Evolutionary conservation across 1,284 basidiomycete species (phyloP).

Genomic region (Porogramme epimiltina): DNA sequence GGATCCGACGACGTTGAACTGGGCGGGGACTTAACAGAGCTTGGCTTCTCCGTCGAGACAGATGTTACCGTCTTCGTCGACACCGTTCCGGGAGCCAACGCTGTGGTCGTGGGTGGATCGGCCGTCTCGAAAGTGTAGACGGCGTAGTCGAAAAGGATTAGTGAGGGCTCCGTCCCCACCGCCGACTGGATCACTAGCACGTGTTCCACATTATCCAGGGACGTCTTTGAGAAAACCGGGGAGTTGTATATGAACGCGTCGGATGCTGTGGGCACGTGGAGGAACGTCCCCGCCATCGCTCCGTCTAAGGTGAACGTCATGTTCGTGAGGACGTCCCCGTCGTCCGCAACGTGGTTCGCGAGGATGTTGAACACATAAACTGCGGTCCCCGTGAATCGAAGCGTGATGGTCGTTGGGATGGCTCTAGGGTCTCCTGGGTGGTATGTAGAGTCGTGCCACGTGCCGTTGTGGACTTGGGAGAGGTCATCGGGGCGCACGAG

Average conservation of each 20-base stretch:
- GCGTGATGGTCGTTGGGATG: not conserved
- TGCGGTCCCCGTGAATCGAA: slow-evolving; percentile 6
- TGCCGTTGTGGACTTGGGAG: not conserved
- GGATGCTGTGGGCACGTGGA: slow-evolving; percentile 20
- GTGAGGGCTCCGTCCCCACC: slow-evolving; percentile 3
- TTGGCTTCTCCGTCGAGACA: too few species aligned
- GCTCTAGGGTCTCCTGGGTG: not conserved
- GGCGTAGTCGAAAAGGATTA: slow-evolving; percentile 28
- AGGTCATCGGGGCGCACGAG: not conserved
- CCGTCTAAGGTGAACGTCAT: slow-evolving; percentile 41
- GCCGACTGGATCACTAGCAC: slow-evolving; percentile 16
- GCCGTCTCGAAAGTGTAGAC: slow-evolving; percentile 20
- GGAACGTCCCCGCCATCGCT: slow-evolving; percentile 29
- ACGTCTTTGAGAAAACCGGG: slow-evolving; percentile 33
- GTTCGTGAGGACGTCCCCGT: too few species aligned
- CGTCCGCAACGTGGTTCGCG: too few species aligned
- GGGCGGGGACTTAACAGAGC: too few species aligned
- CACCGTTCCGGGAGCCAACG: too few species aligned
- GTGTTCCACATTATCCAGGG: slow-evolving; percentile 23
- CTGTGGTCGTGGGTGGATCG: not conserved
- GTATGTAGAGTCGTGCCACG: slow-evolving; percentile 18
- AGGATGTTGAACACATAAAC: slow-evolving; percentile 12
- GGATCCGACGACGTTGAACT: too few species aligned
- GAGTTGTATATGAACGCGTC: slow-evolving; percentile 32
- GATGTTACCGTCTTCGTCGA: too few species aligned